Conservation (phyloP, 108 stramenopile genomes). For the Fragilariopsis cylindrus region DNA sequence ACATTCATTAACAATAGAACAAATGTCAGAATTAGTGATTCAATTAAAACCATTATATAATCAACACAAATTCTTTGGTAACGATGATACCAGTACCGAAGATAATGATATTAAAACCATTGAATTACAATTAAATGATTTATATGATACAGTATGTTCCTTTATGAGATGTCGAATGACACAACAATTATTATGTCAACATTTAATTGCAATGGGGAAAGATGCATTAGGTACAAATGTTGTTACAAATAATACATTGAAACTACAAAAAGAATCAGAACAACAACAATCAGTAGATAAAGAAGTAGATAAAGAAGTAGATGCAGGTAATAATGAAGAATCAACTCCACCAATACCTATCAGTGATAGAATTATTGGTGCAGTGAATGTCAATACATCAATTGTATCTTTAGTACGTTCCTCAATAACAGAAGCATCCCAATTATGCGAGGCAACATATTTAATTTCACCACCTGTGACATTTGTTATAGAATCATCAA, state of each 20-base stretch:
- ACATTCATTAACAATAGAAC: constrained; percentile 74
- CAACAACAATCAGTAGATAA: neutral
- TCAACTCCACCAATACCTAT: neutral
- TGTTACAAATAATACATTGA: constrained; percentile 6
- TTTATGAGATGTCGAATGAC: constrained; percentile 15
- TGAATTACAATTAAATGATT: constrained; percentile 1
- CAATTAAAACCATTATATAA: constrained; percentile 13
- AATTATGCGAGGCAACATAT: constrained; percentile 72
- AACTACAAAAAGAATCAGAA: neutral
- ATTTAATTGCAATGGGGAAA: constrained; percentile 50
- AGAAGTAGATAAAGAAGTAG: neutral
- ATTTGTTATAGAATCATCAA: neutral
- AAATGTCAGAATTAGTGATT: constrained; percentile 65
- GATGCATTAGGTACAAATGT: constrained; percentile 27
- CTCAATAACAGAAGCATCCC: constrained; percentile 68
- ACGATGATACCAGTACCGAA: neutral
- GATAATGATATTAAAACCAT: neutral
- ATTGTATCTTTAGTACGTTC: constrained; percentile 50
- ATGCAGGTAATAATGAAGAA: neutral
- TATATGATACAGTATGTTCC: constrained; percentile 15
- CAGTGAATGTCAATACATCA: constrained; percentile 42
- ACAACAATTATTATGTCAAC: constrained; percentile 66
- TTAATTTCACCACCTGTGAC: constrained; percentile 20
- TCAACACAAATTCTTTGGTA: too few species aligned
- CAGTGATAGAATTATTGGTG: constrained; percentile 29